phyloP scores from a whole-genome alignment of 192 early-diverging fungal species.

The Backusella sp. region DNA sequence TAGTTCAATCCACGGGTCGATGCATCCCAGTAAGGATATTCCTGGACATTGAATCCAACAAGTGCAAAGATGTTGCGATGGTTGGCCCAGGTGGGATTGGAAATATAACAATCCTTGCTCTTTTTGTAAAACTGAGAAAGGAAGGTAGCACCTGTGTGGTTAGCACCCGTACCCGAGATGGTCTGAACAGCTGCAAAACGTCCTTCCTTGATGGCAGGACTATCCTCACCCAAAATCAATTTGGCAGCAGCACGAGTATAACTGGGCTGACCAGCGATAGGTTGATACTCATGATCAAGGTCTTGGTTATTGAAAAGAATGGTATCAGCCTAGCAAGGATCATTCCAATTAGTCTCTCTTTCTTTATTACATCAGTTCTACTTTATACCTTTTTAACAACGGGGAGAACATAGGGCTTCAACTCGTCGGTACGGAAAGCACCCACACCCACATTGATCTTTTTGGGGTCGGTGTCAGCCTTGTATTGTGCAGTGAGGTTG shows the following conservation, averaged over 20 bases:
- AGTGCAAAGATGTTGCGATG: constrained; percentile 87
- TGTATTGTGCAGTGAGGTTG: constrained; percentile 79
- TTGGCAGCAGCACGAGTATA: constrained; percentile 80
- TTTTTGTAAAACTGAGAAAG: constrained; percentile 68
- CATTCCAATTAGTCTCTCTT: background rate
- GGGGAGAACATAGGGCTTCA: constrained; percentile 94
- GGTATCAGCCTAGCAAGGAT: constrained; percentile 62
- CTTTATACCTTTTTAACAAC: constrained; percentile 80
- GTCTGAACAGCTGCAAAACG: constrained; percentile 70
- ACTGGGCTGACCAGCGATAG: constrained; percentile 77
- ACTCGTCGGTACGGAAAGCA: constrained; percentile 89
- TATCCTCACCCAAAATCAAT: constrained; percentile 82
- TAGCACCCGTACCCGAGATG: constrained; percentile 95
- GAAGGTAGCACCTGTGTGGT: constrained; percentile 82
- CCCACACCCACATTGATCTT: constrained; percentile 97
- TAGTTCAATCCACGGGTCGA: constrained; percentile 75
- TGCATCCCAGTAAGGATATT: constrained; percentile 92
- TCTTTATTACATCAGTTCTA: background rate
- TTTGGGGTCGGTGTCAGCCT: constrained; percentile 70
- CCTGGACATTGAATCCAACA: constrained; percentile 78
- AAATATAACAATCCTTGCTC: constrained; percentile 75
- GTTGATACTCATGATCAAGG: constrained; percentile 92
- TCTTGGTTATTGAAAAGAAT: constrained; percentile 64
- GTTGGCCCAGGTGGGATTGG: constrained; percentile 97
- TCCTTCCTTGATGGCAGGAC: constrained; percentile 29